Evolutionary conservation across 2,329 filamentous ascomycete species (phyloP), one percentile per base, ranked within the genome.

Genomic region (Sodiomyces alkalinus): DNA sequence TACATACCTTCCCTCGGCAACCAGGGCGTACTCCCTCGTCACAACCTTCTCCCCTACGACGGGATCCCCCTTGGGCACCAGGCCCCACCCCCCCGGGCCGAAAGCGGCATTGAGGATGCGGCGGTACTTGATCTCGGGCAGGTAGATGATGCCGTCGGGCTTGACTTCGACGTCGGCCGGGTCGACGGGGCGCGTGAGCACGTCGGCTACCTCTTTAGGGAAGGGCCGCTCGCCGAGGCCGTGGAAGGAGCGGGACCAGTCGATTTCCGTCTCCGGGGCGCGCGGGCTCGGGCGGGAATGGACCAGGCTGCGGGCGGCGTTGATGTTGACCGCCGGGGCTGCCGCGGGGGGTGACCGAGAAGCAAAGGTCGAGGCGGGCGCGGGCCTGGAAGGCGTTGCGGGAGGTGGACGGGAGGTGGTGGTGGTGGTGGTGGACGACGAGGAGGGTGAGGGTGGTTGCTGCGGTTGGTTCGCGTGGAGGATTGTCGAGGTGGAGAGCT

Each of bases 81-180:
- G 59, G 1, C 90, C 90, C 90, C 90, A 98, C 6, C 80, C 90
- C 30, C 92, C 90, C 0, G 90, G 90, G 0, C 90, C 87, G 56
- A 98, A 98, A 0, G 85, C 83, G 44, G 65, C 62, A 52, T 96
- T 94, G 43, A 98, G 55, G 38, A 92, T 87, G 37, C 87, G 64
- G 24, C 90, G 64, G 58, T 98, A 98, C 59, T 96, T 94, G 62
- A 98, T 96, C 64, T 98, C 90, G 9, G 90, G 90, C 33, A 98
- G 62, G 51, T 96, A 98, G 34, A 96, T 62, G 41, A 98, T 87
- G 19, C 90, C 90, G 57, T 98, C 90, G 18, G 90, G 87, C 61
- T 98, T 98, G 48, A 98, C 79, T 60, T 98, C 90, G 31, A 98
- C 75, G 53, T 96, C 87, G 26, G 75, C 66, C 1, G 68, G 56